Percentiles rank a stretch among this genome's conserved stretches.
phyloP scores from a whole-genome alignment of 495 filamentous ascomycete genomes.

The Xylaria scruposa region DNA sequence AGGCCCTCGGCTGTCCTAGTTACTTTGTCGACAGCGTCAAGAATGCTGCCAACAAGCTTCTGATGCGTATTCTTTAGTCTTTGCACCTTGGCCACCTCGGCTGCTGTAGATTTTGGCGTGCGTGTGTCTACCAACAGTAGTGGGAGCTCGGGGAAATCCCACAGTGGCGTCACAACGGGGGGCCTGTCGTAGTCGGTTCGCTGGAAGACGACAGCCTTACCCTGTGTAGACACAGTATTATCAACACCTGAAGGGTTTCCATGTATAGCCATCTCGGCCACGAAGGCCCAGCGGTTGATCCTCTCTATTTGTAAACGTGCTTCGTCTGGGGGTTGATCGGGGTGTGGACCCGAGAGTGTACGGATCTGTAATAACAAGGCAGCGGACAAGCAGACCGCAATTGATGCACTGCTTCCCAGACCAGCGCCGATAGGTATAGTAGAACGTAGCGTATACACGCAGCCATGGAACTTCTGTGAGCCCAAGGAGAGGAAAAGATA shows the following conservation, averaged over 20 bases:
- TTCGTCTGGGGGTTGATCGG: slow-evolving; percentile 83
- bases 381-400: slow-evolving; percentile 85
- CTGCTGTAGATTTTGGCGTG: slow-evolving; percentile 79
- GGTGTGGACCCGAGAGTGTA: slow-evolving; percentile 84
- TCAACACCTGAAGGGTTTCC: slow-evolving; percentile 96
- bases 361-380: slow-evolving; percentile 89
- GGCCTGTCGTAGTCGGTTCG: slow-evolving; percentile 78
- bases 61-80: slow-evolving; percentile 72
- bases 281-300: slow-evolving; percentile 97
- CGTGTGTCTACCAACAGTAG: slow-evolving; percentile 87
- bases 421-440: slow-evolving; percentile 94
- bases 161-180: slow-evolving; percentile 76
- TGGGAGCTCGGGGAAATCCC: slow-evolving; percentile 87
- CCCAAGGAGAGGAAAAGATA: slow-evolving; percentile 93
- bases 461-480: slow-evolving; percentile 74
- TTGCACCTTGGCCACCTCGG: slow-evolving; percentile 86
- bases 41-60: slow-evolving; percentile 73
- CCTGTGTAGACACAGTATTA: slow-evolving; percentile 93
- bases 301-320: slow-evolving; percentile 84
- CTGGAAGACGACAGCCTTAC: slow-evolving; percentile 91
- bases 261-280: slow-evolving; percentile 95
- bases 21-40: slow-evolving; percentile 84
- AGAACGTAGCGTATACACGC: slow-evolving; percentile 88
- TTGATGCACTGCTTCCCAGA: slow-evolving; percentile 90
- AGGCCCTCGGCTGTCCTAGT: slow-evolving; percentile 75